Conservation (phyloP, 345 rosid species). For the Linum trigynum region DNA sequence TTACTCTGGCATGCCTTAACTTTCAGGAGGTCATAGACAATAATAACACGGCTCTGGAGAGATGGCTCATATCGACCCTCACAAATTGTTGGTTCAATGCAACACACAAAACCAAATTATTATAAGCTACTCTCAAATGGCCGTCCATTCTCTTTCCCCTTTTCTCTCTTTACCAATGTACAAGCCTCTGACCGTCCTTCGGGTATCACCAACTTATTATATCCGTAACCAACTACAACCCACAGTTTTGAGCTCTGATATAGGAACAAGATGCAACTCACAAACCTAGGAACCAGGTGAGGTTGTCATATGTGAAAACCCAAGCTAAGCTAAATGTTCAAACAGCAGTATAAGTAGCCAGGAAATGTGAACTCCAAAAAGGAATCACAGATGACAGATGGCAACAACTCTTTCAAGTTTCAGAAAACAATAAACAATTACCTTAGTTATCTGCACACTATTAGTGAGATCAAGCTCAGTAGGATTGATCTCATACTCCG, state of each 20-base stretch:
- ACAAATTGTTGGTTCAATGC: too few relatives aligned
- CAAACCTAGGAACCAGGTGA: too few relatives aligned
- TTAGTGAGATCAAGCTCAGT: conserved; percentile 69
- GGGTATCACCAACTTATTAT: not conserved
- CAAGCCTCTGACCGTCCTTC: not conserved
- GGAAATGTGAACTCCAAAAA: not conserved
- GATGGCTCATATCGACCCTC: too few relatives aligned
- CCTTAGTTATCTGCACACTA: conserved; percentile 73
- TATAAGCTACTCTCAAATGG: not conserved
- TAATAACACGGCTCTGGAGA: too few relatives aligned
- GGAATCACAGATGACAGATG: not conserved
- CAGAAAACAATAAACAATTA: conserved; percentile 12
- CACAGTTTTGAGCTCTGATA: too few relatives aligned
- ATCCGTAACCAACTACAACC: not conserved
- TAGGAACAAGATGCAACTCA: not conserved
- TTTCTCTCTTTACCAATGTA: too few relatives aligned
- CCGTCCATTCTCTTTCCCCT: not conserved
- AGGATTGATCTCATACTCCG: conserved; percentile 78
- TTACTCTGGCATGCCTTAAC: not conserved
- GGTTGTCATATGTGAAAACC: not conserved
- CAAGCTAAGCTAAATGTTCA: not conserved
- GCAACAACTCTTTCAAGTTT: not conserved
- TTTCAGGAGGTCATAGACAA: not conserved
- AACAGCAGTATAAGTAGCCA: not conserved
- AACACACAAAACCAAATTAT: too few relatives aligned